phyloP scores from a whole-genome alignment of 352 stramenopile species.

The Phytophthora meadii region DNA sequence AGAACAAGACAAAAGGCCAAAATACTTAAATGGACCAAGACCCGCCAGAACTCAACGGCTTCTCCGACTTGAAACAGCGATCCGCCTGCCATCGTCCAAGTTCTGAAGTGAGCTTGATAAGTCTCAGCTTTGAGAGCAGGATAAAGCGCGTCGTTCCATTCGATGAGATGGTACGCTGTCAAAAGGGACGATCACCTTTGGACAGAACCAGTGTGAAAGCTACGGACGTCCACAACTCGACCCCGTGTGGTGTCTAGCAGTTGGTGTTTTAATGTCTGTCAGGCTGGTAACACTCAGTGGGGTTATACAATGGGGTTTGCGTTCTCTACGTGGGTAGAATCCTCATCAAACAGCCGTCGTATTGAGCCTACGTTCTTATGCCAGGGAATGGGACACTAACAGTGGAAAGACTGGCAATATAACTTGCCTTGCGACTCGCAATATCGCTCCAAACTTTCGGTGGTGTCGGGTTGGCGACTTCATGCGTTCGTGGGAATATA shows the following conservation, averaged over 20 bases:
- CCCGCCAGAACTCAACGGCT: constrained; percentile 58
- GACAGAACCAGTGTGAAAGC: constrained; percentile 16
- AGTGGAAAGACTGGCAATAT: constrained; percentile 4
- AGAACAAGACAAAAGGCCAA: constrained; percentile 53
- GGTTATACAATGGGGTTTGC: background rate
- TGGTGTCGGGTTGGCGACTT: constrained; percentile 27
- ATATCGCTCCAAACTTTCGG: constrained; percentile 23
- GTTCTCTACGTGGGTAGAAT: constrained; percentile 10
- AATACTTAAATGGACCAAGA: constrained; percentile 54
- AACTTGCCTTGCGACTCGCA: background rate
- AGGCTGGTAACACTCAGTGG: background rate
- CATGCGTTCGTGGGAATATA: constrained; percentile 27
- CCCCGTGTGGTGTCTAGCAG: constrained; percentile 15
- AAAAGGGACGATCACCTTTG: constrained; percentile 3
- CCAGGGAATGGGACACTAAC: background rate
- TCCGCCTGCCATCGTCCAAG: constrained; percentile 24
- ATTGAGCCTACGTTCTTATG: constrained; percentile 5
- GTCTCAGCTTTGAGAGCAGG: constrained; percentile 3
- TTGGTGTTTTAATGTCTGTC: constrained; percentile 8
- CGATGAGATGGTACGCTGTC: constrained; percentile 20
- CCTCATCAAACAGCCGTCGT: constrained; percentile 5
- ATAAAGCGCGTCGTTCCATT: constrained; percentile 18
- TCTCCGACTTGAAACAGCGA: constrained; percentile 64
- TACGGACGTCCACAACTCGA: constrained; percentile 23
- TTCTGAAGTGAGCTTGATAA: constrained; percentile 25